A percentile compares a stretch with the other conserved stretches of the same genome.
Conservation (phyloP, 768 basidiomycete genomes). For the Kwoniella europaea region DNA sequence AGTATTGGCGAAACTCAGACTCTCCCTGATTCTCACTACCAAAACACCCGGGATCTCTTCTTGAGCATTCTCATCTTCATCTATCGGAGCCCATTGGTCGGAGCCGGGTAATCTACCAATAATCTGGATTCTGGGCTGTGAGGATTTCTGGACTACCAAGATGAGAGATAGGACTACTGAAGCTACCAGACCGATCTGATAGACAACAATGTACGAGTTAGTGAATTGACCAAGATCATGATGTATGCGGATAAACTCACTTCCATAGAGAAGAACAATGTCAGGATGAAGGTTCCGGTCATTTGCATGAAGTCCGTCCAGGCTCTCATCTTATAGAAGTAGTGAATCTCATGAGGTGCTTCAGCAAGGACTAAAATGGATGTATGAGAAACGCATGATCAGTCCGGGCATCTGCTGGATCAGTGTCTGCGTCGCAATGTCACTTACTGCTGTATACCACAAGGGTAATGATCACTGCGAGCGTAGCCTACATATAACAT, state of each 20-base stretch:
- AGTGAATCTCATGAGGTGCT: constrained; percentile 80
- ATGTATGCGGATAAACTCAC: constrained; percentile 37
- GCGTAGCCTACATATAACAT: constrained; percentile 33
- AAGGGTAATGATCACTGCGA: constrained; percentile 70
- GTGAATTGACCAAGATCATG: background rate
- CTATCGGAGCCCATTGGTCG: constrained; percentile 85
- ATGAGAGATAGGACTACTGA: constrained; percentile 85
- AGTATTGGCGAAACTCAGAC: constrained; percentile 93
- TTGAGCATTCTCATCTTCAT: constrained; percentile 83
- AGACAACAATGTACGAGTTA: background rate
- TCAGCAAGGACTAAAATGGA: constrained; percentile 44
- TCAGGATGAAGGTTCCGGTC: constrained; percentile 82
- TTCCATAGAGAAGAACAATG: constrained; percentile 88
- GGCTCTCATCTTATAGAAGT: constrained; percentile 88
- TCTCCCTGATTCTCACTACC: constrained; percentile 87
- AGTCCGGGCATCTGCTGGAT: no score
- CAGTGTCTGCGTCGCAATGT: no score
- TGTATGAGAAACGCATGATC: background rate
- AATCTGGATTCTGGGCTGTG: constrained; percentile 86
- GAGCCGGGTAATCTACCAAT: constrained; percentile 88
- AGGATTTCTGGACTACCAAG: constrained; percentile 86
- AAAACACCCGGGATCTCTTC: constrained; percentile 61
- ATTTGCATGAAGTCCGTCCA: constrained; percentile 89
- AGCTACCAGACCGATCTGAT: constrained; percentile 77
- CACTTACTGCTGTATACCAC: constrained; percentile 73